These are phyloP conservation scores for Sporormia fimetaria DNA, from an alignment of 495 filamentous ascomycete genomes.

Conservation along the genomic window DNA sequence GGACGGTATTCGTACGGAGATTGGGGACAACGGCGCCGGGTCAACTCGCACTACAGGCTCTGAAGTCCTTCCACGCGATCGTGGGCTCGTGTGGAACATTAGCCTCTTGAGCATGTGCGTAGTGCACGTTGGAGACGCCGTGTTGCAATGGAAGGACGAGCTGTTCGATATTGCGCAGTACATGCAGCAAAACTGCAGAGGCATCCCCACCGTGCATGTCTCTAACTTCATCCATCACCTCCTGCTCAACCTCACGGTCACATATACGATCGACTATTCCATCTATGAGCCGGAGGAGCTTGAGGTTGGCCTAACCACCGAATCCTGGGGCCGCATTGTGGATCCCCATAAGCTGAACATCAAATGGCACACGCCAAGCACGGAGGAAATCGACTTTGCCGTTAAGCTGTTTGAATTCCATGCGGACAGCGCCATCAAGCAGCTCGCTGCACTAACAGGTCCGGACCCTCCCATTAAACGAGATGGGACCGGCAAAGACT, in stretches of 20 bases:
- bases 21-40: conserved; percentile 93
- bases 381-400: conserved; percentile 75
- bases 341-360: conserved; percentile 66
- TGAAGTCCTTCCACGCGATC: conserved; percentile 84
- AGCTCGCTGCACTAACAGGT: conserved; percentile 62
- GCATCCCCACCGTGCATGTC: conserved; percentile 86
- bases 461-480: conserved; percentile 77
- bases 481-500: conserved; percentile 92
- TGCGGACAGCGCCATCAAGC: conserved; percentile 51
- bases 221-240: conserved; percentile 97
- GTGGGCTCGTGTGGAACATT: conserved; percentile 91
- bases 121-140: conserved; percentile 83
- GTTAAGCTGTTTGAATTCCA: conserved; percentile 78
- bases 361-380: conserved; percentile 77
- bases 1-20: conserved; percentile 86
- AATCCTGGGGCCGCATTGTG: conserved; percentile 67
- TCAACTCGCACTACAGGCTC: conserved; percentile 87
- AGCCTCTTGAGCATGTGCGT: conserved; percentile 98
- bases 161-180: conserved; percentile 85
- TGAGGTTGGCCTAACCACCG: conserved; percentile 45
- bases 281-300: conserved; percentile 64
- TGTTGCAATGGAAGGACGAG: conserved; percentile 76
- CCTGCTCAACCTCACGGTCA: conserved; percentile 91
- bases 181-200: conserved; percentile 90
- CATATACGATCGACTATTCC: conserved; percentile 79